Conservation (phyloP, 169 alveolate species). For the Plasmodium reichenowi region DNA sequence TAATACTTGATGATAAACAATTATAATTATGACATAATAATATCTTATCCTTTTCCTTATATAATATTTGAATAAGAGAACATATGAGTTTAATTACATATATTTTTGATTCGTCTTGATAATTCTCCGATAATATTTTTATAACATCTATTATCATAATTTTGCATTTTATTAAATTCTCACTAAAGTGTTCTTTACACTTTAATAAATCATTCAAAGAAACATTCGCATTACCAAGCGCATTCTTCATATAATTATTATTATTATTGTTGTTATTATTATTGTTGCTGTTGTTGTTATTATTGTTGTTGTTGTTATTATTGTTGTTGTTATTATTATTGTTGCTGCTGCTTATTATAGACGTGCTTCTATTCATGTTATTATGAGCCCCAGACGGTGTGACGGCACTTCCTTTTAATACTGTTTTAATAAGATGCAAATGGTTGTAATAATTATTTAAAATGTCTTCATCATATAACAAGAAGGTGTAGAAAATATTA, state of each 20-base stretch:
- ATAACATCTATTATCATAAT: slow-evolving; percentile 26
- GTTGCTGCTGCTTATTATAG: not conserved
- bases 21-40: slow-evolving; percentile 58
- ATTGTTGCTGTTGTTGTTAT: not conserved
- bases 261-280: not conserved
- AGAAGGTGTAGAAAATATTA: slow-evolving; percentile 23
- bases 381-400: not conserved
- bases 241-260: not conserved
- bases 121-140: slow-evolving; percentile 36
- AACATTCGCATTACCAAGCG: not conserved
- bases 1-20: slow-evolving; percentile 54
- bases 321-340: not conserved
- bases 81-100: slow-evolving; percentile 28
- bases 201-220: not conserved
- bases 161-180: slow-evolving; percentile 53
- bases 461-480: slow-evolving; percentile 15
- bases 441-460: slow-evolving; percentile 6
- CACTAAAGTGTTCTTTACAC: not conserved
- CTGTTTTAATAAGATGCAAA: not conserved
- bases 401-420: not conserved
- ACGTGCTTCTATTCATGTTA: not conserved
- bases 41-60: slow-evolving; percentile 17
- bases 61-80: slow-evolving; percentile 32
- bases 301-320: not conserved
- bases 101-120: slow-evolving; percentile 60